These are phyloP conservation scores for Pezicula radicicola DNA, from an alignment of 2,329 filamentous ascomycete species.

Conservation along the genomic window DNA sequence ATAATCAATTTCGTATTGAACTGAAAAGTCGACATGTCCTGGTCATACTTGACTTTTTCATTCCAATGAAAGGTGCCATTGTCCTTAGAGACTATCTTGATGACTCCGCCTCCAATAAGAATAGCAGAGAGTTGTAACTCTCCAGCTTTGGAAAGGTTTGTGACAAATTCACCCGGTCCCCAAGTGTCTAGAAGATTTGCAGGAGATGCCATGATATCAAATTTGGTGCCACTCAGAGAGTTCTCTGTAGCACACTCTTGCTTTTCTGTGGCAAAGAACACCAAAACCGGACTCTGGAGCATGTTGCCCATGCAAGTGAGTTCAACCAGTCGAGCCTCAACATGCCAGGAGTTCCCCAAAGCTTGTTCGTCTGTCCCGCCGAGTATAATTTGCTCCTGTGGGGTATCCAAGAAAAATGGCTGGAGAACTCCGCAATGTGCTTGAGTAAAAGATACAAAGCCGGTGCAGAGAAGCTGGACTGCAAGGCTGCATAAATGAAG, in stretches of 20 bases:
- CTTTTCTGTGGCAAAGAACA: slow-evolving; percentile 1
- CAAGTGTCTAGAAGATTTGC: slow-evolving; percentile 17
- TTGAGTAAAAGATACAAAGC: slow-evolving; percentile 9
- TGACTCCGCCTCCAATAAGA: neutral
- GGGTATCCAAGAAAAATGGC: slow-evolving; percentile 11
- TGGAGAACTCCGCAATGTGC: slow-evolving; percentile 10
- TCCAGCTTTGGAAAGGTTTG: neutral
- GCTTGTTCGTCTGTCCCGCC: neutral
- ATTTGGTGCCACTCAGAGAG: neutral
- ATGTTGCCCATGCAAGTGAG: slow-evolving; percentile 15
- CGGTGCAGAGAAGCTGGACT: slow-evolving; percentile 9
- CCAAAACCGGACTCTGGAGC: slow-evolving; percentile 7
- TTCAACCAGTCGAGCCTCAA: neutral
- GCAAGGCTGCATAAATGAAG: slow-evolving; percentile 4
- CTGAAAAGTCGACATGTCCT: neutral
- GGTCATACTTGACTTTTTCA: slow-evolving; percentile 6
- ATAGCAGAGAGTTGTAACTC: neutral
- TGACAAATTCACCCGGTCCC: slow-evolving; percentile 12
- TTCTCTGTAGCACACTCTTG: neutral
- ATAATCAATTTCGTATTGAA: slow-evolving; percentile 4
- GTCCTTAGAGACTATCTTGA: neutral
- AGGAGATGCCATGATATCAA: slow-evolving; percentile 10
- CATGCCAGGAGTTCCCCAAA: neutral
- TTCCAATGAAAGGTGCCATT: slow-evolving; percentile 3
- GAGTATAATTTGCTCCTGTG: slow-evolving; percentile 2